These are phyloP conservation scores for Aspergillus glaucus DNA, from an alignment of 2,329 filamentous ascomycete species.

Conservation along the genomic window DNA sequence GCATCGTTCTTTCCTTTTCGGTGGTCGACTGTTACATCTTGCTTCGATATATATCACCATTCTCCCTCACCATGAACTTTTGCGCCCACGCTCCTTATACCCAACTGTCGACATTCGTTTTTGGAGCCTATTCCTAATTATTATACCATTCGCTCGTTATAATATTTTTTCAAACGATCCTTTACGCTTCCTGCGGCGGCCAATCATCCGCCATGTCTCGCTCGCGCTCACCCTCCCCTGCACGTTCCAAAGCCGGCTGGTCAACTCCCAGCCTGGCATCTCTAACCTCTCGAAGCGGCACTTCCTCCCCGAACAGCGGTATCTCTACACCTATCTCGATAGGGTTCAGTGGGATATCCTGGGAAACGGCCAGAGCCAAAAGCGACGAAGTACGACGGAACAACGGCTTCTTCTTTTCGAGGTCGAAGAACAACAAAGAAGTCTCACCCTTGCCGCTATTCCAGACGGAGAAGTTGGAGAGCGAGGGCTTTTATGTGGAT, in stretches of 20 bases:
- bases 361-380: conserved; percentile 75
- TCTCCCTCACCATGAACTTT: too few relatives aligned
- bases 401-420: conserved; percentile 83
- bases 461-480: conserved; percentile 37
- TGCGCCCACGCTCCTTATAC: too few relatives aligned
- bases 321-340: conserved; percentile 17
- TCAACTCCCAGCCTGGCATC: conserved; percentile 72
- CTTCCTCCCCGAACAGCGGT: conserved; percentile 57
- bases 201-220: conserved; percentile 62
- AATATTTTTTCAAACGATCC: too few relatives aligned
- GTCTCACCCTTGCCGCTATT: conserved; percentile 78
- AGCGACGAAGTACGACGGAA: conserved; percentile 68
- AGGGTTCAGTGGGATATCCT: conserved; percentile 52
- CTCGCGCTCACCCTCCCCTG: conserved; percentile 81
- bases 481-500: conserved; percentile 53
- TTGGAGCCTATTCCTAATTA: too few relatives aligned
- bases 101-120: too few relatives aligned
- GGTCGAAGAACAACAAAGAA: conserved; percentile 63
- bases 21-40: too few relatives aligned
- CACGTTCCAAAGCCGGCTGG: conserved; percentile 75
- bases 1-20: too few relatives aligned
- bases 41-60: too few relatives aligned
- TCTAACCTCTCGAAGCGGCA: conserved; percentile 64
- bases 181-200: too few relatives aligned
- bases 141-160: too few relatives aligned